phyloP scores from a whole-genome alignment of 2,329 filamentous ascomycete genomes.

The Scolecobasidium constrictum region DNA sequence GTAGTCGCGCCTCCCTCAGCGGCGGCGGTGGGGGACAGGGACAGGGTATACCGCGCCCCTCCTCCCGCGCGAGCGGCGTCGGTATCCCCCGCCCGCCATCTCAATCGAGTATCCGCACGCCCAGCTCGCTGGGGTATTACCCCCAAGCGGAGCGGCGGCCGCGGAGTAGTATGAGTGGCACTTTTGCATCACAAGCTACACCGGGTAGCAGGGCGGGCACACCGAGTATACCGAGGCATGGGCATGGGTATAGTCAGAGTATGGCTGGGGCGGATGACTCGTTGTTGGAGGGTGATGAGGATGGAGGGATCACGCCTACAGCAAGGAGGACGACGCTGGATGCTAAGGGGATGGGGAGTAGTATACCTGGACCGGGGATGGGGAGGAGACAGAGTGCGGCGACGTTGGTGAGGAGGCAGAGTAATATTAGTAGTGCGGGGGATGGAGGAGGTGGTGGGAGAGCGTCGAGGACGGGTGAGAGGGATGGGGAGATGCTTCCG shows the following conservation, averaged over 20 bases:
- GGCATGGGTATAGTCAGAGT: slow-evolving; percentile 17
- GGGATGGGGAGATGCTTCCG: slow-evolving; percentile 28
- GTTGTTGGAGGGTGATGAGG: slow-evolving; percentile 40
- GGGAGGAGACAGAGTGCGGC: slow-evolving; percentile 27
- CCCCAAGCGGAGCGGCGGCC: slow-evolving; percentile 45
- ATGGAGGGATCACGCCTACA: slow-evolving; percentile 32
- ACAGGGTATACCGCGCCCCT: neutral
- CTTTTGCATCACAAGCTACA: slow-evolving; percentile 17
- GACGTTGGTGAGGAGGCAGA: slow-evolving; percentile 14
- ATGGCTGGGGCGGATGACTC: slow-evolving; percentile 18
- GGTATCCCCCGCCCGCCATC: slow-evolving; percentile 56
- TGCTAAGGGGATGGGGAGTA: slow-evolving; percentile 29
- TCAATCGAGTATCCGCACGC: slow-evolving; percentile 55
- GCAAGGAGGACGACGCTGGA: slow-evolving; percentile 31
- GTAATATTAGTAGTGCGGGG: slow-evolving; percentile 2
- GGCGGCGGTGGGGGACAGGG: slow-evolving; percentile 23
- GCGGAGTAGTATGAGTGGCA: slow-evolving; percentile 59
- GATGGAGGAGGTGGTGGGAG: slow-evolving; percentile 10
- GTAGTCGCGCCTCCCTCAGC: slow-evolving; percentile 57
- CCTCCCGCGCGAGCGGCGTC: slow-evolving; percentile 4
- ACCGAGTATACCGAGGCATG: slow-evolving; percentile 6
- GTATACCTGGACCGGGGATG: slow-evolving; percentile 40
- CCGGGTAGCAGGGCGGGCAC: slow-evolving; percentile 25
- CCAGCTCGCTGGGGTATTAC: slow-evolving; percentile 42
- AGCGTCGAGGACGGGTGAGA: slow-evolving; percentile 27